Evolutionary conservation across 1,284 basidiomycete genomes (phyloP).

Genomic region (Puccinia hordei): DNA sequence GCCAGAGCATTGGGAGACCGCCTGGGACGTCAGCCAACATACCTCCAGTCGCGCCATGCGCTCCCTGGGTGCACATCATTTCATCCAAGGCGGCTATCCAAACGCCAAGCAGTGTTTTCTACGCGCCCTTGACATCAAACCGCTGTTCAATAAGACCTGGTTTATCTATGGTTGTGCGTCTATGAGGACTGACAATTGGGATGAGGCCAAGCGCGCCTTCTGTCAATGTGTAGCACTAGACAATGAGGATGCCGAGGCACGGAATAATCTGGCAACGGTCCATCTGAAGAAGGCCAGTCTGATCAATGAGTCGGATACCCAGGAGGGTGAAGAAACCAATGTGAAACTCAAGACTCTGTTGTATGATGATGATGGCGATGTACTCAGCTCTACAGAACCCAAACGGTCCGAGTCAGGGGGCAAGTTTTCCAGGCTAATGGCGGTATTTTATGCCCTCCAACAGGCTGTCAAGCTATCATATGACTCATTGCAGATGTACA

Average conservation of each 20-base stretch:
- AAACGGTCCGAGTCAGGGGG: background rate
- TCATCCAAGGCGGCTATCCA: slow-evolving; percentile 69
- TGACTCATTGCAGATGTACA: slow-evolving; percentile 97
- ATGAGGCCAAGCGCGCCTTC: slow-evolving; percentile 79
- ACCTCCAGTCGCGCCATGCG: slow-evolving; percentile 87
- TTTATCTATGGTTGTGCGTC: slow-evolving; percentile 91
- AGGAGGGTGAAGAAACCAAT: background rate
- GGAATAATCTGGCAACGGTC: slow-evolving; percentile 95
- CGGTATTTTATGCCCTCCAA: slow-evolving; percentile 87
- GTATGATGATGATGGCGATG: slow-evolving; percentile 52
- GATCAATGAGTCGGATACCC: background rate
- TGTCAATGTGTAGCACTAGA: slow-evolving; percentile 82
- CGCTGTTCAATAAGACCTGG: slow-evolving; percentile 83
- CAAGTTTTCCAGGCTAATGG: slow-evolving; percentile 66
- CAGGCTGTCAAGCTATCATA: slow-evolving; percentile 81
- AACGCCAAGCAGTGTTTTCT: slow-evolving; percentile 71
- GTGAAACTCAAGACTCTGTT: background rate
- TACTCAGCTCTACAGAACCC: background rate
- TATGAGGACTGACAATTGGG: slow-evolving; percentile 79
- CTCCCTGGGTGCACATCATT: slow-evolving; percentile 81
- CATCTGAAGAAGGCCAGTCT: slow-evolving; percentile 76
- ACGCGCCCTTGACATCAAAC: slow-evolving; percentile 81
- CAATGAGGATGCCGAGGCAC: slow-evolving; percentile 94
- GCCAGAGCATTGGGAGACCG: slow-evolving; percentile 72
- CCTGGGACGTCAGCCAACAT: slow-evolving; percentile 77